These are phyloP conservation scores for Pseudogymnoascus sp. DNA, from an alignment of 2,329 filamentous ascomycete species.

Conservation along the genomic window DNA sequence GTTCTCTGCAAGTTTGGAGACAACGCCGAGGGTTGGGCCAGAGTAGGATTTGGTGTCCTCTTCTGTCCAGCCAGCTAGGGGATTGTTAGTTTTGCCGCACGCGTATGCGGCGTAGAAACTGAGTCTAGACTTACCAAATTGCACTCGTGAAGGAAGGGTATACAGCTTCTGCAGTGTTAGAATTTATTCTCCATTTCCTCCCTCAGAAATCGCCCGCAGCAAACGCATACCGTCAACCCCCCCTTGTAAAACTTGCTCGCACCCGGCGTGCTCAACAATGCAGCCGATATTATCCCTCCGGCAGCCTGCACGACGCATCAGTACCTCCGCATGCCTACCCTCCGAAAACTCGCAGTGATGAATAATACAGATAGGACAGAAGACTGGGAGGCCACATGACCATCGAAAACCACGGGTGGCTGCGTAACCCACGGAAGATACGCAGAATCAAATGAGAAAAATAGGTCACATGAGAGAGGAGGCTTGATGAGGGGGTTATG, in stretches of 20 bases:
- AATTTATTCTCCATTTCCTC: background rate
- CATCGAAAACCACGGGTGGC: background rate
- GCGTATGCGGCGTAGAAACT: background rate
- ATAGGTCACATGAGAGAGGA: background rate
- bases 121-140: constrained; percentile 22
- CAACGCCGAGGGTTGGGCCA: constrained; percentile 53
- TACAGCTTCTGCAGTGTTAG: constrained; percentile 21
- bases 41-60: constrained; percentile 44
- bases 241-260: constrained; percentile 53
- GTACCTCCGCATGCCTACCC: background rate
- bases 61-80: constrained; percentile 50
- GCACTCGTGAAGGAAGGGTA: constrained; percentile 26
- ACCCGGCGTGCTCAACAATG: constrained; percentile 51
- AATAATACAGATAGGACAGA: background rate
- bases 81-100: background rate
- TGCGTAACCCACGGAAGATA: background rate
- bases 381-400: background rate
- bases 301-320: constrained; percentile 40
- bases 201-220: background rate
- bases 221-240: constrained; percentile 43
- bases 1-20: constrained; percentile 48
- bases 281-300: constrained; percentile 54
- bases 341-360: background rate
- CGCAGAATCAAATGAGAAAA: background rate
- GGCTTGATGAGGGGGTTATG: background rate